A percentile compares a stretch with the other conserved stretches of the same genome.
phyloP scores from a whole-genome alignment of 2,329 filamentous ascomycete species.

The Ophiostoma himal-ulmi region DNA sequence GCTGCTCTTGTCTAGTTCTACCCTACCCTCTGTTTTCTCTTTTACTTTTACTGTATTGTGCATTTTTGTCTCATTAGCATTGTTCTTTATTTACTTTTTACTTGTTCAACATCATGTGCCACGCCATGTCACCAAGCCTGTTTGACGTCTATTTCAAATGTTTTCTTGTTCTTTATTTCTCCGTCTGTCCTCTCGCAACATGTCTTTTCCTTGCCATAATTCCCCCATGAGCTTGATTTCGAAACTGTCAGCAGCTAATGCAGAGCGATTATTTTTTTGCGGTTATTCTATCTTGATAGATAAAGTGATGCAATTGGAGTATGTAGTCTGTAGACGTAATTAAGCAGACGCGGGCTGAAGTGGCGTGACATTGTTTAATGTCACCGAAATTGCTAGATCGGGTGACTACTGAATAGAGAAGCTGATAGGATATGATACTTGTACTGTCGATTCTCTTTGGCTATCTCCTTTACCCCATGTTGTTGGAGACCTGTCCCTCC shows the following conservation, averaged over 20 bases:
- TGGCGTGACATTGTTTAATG: background rate
- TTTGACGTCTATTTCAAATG: background rate
- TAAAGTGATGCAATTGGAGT: background rate
- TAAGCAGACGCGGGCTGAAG: background rate
- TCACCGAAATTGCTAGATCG: background rate
- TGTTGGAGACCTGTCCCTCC: background rate
- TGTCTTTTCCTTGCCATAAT: constrained; percentile 9
- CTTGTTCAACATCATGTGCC: background rate
- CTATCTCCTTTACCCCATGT: background rate
- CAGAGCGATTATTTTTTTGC: constrained; percentile 1
- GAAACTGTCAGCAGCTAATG: background rate
- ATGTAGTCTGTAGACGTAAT: background rate
- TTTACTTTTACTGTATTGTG: background rate
- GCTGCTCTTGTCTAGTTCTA: background rate
- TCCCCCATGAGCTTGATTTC: constrained; percentile 18
- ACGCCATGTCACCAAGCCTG: background rate
- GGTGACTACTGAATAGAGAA: background rate
- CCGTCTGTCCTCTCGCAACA: background rate
- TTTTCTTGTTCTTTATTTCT: constrained; percentile 8
- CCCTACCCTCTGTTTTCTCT: background rate
- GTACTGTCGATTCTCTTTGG: too few relatives aligned
- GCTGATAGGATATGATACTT: too few relatives aligned
- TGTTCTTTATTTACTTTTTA: background rate
- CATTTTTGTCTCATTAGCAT: background rate
- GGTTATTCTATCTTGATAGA: background rate